A percentile compares a stretch with the other conserved stretches of the same genome.
These are phyloP conservation scores for Aspergillus sp. DNA, from an alignment of 2,329 filamentous ascomycete species.

Conservation along the genomic window DNA sequence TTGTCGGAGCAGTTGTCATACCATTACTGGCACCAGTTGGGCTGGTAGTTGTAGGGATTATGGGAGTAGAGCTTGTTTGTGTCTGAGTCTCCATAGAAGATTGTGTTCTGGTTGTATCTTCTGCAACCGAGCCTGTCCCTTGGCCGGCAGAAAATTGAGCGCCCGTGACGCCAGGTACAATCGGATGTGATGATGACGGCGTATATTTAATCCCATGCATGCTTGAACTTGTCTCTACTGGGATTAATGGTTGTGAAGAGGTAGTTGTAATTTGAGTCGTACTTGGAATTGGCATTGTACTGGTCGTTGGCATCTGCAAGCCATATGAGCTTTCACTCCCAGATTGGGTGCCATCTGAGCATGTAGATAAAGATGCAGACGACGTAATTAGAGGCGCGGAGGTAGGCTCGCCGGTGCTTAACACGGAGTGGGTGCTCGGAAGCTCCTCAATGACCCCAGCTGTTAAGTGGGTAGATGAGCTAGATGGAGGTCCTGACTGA, in stretches of 20 bases:
- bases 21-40: not conserved
- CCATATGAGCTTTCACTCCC: not conserved
- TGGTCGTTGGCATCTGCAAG: not conserved
- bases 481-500: not conserved
- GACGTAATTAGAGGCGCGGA: not conserved
- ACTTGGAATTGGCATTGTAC: not conserved
- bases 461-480: not conserved
- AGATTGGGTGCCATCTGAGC: not conserved
- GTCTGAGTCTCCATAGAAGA: too few species aligned
- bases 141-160: not conserved
- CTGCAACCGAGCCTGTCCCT: not conserved
- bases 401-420: not conserved
- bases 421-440: not conserved
- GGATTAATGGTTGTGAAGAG: not conserved
- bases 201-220: not conserved
- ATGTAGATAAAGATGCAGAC: not conserved
- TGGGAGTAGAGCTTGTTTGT: too few species aligned
- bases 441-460: conserved; percentile 1
- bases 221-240: not conserved
- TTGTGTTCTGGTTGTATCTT: too few species aligned
- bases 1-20: not conserved
- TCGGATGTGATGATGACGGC: not conserved
- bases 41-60: too few species aligned
- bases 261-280: not conserved
- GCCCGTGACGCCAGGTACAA: not conserved